These are phyloP conservation scores for Aegilops sharonensis DNA, from an alignment of 176 grass and related monocot genomes.

Conservation along the genomic window DNA sequence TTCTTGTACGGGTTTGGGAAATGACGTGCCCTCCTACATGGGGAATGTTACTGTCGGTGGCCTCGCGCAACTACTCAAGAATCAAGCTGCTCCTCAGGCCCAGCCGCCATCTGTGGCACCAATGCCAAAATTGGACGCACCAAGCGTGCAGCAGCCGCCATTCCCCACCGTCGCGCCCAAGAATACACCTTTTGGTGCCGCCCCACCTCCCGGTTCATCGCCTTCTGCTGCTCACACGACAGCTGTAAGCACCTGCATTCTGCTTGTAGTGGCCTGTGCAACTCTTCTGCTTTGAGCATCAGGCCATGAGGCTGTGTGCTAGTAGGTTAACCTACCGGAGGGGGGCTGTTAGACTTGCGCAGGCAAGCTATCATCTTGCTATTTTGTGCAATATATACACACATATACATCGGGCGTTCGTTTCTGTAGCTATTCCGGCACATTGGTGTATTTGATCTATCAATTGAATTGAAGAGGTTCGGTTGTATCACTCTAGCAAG, in stretches of 20 bases:
- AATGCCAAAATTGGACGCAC: constrained; percentile 22
- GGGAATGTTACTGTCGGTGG: not conserved
- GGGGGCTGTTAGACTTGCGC: not conserved
- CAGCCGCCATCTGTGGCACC: constrained; percentile 48
- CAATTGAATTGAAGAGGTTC: too few relatives aligned
- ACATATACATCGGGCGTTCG: not conserved
- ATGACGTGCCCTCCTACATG: constrained; percentile 50
- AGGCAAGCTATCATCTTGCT: not conserved
- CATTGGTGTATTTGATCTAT: not conserved
- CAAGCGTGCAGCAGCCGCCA: constrained; percentile 43
- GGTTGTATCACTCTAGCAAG: too few relatives aligned
- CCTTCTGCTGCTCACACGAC: constrained; percentile 27
- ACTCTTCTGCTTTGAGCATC: constrained; percentile 34
- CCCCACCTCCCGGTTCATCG: not conserved
- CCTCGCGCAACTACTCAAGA: constrained; percentile 20
- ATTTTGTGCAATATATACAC: not conserved
- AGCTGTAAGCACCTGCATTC: not conserved
- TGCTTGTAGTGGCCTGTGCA: constrained; percentile 20
- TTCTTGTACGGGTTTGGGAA: constrained; percentile 36
- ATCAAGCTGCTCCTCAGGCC: not conserved
- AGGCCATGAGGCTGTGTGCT: not conserved
- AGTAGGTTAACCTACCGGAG: not conserved
- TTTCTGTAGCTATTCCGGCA: not conserved
- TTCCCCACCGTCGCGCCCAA: constrained; percentile 36
- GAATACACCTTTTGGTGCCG: not conserved